These are phyloP conservation scores for Suillus subalutaceus DNA, from an alignment of 768 basidiomycete species.

Conservation along the genomic window DNA sequence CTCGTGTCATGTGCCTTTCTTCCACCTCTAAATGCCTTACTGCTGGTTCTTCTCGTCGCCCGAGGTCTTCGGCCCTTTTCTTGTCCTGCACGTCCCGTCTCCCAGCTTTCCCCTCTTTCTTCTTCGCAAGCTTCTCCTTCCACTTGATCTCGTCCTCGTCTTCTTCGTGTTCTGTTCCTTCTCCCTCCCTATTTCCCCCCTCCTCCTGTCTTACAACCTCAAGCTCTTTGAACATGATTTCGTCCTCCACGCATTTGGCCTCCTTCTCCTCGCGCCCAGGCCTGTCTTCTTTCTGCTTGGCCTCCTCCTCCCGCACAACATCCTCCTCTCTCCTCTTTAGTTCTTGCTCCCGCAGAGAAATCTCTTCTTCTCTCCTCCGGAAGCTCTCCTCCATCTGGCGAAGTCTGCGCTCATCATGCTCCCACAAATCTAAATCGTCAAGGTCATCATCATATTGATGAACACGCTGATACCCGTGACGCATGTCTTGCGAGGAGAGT, in stretches of 20 bases:
- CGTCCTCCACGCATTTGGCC: conserved; percentile 24
- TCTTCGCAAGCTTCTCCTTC: conserved; percentile 30
- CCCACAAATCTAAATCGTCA: conserved; percentile 31
- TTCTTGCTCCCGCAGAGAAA: neutral
- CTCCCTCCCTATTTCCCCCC: conserved; percentile 21
- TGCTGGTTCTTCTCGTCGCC: conserved; percentile 23
- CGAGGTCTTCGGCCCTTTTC: conserved; percentile 19
- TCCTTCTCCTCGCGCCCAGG: conserved; percentile 19
- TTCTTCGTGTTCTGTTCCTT: conserved; percentile 21
- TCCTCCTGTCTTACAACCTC: conserved; percentile 23
- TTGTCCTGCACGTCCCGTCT: conserved; percentile 19
- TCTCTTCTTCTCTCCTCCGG: conserved; percentile 33
- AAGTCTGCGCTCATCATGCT: conserved; percentile 33
- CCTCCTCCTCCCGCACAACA: conserved; percentile 2
- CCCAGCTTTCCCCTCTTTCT: conserved; percentile 27
- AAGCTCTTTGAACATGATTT: conserved; percentile 33
- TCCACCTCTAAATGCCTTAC: conserved; percentile 22
- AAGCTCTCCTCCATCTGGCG: conserved; percentile 35
- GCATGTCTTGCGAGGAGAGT: conserved; percentile 35
- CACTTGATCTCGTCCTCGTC: conserved; percentile 26
- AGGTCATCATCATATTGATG: conserved; percentile 28
- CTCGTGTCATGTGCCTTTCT: conserved; percentile 18
- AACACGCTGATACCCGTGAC: conserved; percentile 21
- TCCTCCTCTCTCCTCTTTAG: conserved; percentile 21
- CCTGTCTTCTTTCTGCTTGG: conserved; percentile 4